Evolutionary conservation across 2,329 filamentous ascomycete genomes (phyloP).

Genomic region (Blastomyces emzantsi): DNA sequence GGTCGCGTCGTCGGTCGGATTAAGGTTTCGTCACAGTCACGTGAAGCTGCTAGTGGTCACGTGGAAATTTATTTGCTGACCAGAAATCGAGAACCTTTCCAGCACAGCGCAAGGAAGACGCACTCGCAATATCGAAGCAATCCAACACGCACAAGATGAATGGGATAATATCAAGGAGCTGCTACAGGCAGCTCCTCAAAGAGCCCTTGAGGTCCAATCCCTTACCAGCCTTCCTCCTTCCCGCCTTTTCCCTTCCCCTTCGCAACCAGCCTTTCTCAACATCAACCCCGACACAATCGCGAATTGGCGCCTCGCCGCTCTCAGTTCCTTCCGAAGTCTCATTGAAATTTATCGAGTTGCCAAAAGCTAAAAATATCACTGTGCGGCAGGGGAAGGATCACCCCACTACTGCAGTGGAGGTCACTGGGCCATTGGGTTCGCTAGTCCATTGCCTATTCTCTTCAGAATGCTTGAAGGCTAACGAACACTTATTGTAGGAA

Average conservation of each 20-base stretch:
- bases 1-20: not conserved
- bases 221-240: slow-evolving; percentile 65
- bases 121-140: not conserved
- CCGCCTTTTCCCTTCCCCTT: slow-evolving; percentile 50
- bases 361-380: slow-evolving; percentile 48
- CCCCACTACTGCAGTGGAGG: slow-evolving; percentile 56
- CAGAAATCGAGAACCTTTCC: not conserved
- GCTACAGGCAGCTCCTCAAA: slow-evolving; percentile 48
- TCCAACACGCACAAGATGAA: slow-evolving; percentile 47
- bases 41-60: not conserved
- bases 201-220: slow-evolving; percentile 41
- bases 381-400: slow-evolving; percentile 34
- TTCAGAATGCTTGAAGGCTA: slow-evolving; percentile 13
- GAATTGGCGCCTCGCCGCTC: slow-evolving; percentile 75
- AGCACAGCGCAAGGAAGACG: not conserved
- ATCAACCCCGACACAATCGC: slow-evolving; percentile 58
- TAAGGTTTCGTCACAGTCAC: not conserved
- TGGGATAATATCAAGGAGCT: slow-evolving; percentile 52
- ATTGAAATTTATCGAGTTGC: slow-evolving; percentile 57
- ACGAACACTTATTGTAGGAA: slow-evolving; percentile 42
- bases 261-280: slow-evolving; percentile 58
- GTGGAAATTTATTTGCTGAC: not conserved
- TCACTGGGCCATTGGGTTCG: slow-evolving; percentile 72
- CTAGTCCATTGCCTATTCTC: slow-evolving; percentile 8
- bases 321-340: slow-evolving; percentile 78